phyloP scores from a whole-genome alignment of 2,329 filamentous ascomycete species.

The Pleoardoris graminearum region DNA sequence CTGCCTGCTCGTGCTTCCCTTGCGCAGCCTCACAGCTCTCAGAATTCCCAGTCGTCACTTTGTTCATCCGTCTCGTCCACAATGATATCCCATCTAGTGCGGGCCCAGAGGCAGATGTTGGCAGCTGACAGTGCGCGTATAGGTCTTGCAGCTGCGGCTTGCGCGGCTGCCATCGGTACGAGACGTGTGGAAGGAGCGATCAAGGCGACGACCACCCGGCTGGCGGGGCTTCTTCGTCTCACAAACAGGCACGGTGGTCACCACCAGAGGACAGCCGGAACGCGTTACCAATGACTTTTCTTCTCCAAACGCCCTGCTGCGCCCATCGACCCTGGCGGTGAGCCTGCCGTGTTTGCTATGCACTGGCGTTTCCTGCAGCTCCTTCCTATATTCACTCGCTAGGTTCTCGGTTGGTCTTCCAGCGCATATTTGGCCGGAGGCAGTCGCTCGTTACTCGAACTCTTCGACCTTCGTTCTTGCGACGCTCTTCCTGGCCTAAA shows the following conservation, averaged over 20 bases:
- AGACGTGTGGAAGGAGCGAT: slow-evolving; percentile 5
- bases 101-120: background rate
- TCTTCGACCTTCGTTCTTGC: background rate
- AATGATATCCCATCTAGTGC: background rate
- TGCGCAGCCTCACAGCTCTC: background rate
- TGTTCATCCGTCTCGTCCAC: background rate
- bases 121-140: background rate
- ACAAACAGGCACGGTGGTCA: background rate
- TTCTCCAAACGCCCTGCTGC: background rate
- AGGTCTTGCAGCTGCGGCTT: background rate
- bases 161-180: background rate
- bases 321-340: background rate
- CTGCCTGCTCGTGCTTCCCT: background rate
- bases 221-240: background rate
- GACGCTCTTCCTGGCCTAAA: too few relatives aligned
- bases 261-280: slow-evolving; percentile 3
- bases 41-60: background rate
- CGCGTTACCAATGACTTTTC: slow-evolving; percentile 1
- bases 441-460: background rate
- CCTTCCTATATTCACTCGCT: background rate
- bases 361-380: background rate
- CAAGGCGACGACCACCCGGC: background rate
- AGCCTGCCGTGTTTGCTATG: background rate
- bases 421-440: background rate
- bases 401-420: background rate